These are phyloP conservation scores for Halophytophthora polymorphica DNA, from an alignment of 352 stramenopile species.

Conservation along the genomic window DNA sequence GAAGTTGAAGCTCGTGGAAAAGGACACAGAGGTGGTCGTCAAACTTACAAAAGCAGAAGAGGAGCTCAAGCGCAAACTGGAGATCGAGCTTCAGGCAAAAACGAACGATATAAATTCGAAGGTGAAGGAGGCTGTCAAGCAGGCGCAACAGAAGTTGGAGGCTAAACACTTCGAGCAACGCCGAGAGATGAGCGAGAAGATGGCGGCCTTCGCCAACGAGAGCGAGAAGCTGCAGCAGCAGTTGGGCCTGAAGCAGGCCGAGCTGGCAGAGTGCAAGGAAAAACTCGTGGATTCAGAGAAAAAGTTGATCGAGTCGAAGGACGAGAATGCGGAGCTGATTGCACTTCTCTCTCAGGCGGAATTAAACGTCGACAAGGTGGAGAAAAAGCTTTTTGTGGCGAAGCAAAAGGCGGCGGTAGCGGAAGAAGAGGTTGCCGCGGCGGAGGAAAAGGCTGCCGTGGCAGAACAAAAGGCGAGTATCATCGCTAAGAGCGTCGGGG, in stretches of 20 bases:
- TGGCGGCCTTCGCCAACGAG: conserved; percentile 25
- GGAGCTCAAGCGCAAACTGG: conserved; percentile 10
- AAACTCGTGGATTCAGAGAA: conserved; percentile 19
- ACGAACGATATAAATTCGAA: conserved; percentile 17
- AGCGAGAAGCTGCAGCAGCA: conserved; percentile 21
- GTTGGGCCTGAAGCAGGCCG: conserved; percentile 16
- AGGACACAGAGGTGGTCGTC: conserved; percentile 12
- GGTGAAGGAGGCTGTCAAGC: conserved; percentile 25
- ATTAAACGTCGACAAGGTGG: neutral
- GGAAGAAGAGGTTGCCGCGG: too few relatives aligned
- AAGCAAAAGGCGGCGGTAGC: too few relatives aligned
- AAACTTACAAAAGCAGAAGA: conserved; percentile 20
- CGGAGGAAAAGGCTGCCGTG: conserved; percentile 26
- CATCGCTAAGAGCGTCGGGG: conserved; percentile 10
- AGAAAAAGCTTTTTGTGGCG: conserved; percentile 11
- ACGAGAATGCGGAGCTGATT: conserved; percentile 29
- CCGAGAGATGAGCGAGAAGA: conserved; percentile 33
- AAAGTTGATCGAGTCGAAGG: conserved; percentile 23
- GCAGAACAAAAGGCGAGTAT: too few relatives aligned
- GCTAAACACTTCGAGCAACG: conserved; percentile 29
- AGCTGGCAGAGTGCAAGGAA: conserved; percentile 15
- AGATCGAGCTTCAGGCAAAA: conserved; percentile 10
- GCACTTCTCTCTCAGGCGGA: conserved; percentile 21
- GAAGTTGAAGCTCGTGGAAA: conserved; percentile 16
- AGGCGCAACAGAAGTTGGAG: conserved; percentile 35